Percentiles rank a stretch among this genome's conserved stretches.
Conservation (phyloP, 495 filamentous ascomycete genomes). For the Neurospora sp. region DNA sequence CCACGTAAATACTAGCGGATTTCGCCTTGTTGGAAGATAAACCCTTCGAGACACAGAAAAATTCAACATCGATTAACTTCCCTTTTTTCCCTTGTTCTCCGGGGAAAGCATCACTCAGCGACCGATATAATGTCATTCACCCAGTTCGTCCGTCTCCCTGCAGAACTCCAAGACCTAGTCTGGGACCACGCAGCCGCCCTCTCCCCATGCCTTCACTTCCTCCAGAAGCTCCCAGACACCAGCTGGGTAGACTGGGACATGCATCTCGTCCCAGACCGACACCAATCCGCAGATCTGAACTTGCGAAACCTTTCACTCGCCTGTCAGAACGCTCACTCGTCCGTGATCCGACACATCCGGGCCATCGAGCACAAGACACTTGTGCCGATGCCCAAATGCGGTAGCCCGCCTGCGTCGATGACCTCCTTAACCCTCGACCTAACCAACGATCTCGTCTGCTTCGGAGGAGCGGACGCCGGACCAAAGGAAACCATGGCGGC, state of each 20-base stretch:
- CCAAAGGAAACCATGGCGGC: background rate
- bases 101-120: conserved; percentile 4
- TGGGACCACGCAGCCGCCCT: conserved; percentile 14
- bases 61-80: background rate
- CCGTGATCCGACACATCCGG: background rate
- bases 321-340: background rate
- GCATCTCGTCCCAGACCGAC: conserved; percentile 14
- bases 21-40: background rate
- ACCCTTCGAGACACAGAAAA: background rate
- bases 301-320: conserved; percentile 12
- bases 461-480: conserved; percentile 1
- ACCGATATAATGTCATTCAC: conserved; percentile 25
- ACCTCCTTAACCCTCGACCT: conserved; percentile 10
- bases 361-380: conserved; percentile 2
- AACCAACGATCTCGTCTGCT: conserved; percentile 10
- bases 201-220: conserved; percentile 14
- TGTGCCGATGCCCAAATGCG: conserved; percentile 9
- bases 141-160: conserved; percentile 12
- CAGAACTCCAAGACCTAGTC: conserved; percentile 16
- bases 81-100: background rate
- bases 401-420: conserved; percentile 1
- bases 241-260: conserved; percentile 15
- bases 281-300: conserved; percentile 27
- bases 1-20: background rate
- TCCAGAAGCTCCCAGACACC: conserved; percentile 42